Evolutionary conservation across 495 filamentous ascomycete species (phyloP).

Genomic region (Neurospora discreta): DNA sequence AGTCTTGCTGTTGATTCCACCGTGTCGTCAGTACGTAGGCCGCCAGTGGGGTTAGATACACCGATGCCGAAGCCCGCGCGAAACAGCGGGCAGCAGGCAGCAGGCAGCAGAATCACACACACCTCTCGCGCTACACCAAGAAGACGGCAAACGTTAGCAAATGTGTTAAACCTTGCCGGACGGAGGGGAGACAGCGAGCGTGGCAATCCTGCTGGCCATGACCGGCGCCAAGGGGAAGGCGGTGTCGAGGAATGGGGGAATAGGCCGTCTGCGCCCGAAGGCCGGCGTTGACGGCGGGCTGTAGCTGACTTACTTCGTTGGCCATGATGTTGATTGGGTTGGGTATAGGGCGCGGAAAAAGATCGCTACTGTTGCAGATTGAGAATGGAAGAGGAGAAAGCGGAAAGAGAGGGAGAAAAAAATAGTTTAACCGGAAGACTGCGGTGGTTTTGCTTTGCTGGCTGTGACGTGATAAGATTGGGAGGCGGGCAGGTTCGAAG

Average conservation of each 20-base stretch:
- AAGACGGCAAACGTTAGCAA: slow-evolving; percentile 31
- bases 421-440: slow-evolving; percentile 5
- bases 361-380: slow-evolving; percentile 5
- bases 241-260: slow-evolving; percentile 19
- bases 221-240: slow-evolving; percentile 14
- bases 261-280: slow-evolving; percentile 7
- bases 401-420: slow-evolving; percentile 1
- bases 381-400: not conserved
- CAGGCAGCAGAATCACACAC: slow-evolving; percentile 18
- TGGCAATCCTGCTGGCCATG: slow-evolving; percentile 19
- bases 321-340: slow-evolving; percentile 41
- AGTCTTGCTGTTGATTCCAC: slow-evolving; percentile 70
- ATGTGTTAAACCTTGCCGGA: not conserved
- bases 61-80: not conserved
- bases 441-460: slow-evolving; percentile 17
- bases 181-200: slow-evolving; percentile 1
- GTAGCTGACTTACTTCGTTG: slow-evolving; percentile 47
- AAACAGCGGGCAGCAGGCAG: not conserved
- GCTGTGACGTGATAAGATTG: slow-evolving; percentile 21
- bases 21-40: slow-evolving; percentile 14
- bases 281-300: slow-evolving; percentile 7
- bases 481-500: slow-evolving; percentile 10
- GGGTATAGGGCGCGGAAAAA: slow-evolving; percentile 8
- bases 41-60: slow-evolving; percentile 1
- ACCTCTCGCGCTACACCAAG: slow-evolving; percentile 71